Conservation (phyloP, 2,329 filamentous ascomycete genomes). For the Penicillium sp. region DNA sequence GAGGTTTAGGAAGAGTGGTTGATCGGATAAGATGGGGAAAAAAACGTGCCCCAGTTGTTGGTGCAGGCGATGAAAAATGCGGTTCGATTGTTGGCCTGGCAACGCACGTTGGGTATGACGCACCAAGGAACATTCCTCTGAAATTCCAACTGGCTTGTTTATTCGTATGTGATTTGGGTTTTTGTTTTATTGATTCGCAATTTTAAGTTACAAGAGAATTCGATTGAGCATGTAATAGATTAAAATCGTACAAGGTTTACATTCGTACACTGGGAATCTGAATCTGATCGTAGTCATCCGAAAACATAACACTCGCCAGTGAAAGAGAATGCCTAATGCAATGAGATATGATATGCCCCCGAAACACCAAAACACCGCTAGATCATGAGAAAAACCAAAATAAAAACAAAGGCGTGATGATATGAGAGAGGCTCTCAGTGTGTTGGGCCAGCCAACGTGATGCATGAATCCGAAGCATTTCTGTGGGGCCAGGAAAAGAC, state of each 20-base stretch:
- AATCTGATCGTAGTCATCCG: slow-evolving; percentile 17
- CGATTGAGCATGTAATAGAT: slow-evolving; percentile 9
- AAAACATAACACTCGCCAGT: slow-evolving; percentile 2
- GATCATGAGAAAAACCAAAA: not conserved
- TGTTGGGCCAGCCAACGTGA: slow-evolving; percentile 7
- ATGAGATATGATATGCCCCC: not conserved
- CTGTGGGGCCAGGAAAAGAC: not conserved
- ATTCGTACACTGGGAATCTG: slow-evolving; percentile 10
- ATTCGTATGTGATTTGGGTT: not conserved
- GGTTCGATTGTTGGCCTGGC: slow-evolving; percentile 46
- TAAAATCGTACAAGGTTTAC: slow-evolving; percentile 8
- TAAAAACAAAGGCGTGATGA: not conserved
- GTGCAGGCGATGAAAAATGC: slow-evolving; percentile 29
- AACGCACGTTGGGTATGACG: slow-evolving; percentile 29
- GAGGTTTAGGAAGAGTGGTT: not conserved
- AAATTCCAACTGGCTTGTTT: too few relatives aligned
- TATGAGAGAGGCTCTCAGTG: not conserved
- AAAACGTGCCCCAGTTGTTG: slow-evolving; percentile 28
- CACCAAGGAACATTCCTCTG: slow-evolving; percentile 8
- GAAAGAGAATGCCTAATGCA: not conserved
- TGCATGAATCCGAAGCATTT: not conserved
- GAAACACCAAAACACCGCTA: not conserved
- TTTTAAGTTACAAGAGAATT: not conserved
- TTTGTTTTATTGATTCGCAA: not conserved
- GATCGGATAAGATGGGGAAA: slow-evolving; percentile 26